Evolutionary conservation across 768 basidiomycete species (phyloP).

Genomic region (Agrocybe pediades): DNA sequence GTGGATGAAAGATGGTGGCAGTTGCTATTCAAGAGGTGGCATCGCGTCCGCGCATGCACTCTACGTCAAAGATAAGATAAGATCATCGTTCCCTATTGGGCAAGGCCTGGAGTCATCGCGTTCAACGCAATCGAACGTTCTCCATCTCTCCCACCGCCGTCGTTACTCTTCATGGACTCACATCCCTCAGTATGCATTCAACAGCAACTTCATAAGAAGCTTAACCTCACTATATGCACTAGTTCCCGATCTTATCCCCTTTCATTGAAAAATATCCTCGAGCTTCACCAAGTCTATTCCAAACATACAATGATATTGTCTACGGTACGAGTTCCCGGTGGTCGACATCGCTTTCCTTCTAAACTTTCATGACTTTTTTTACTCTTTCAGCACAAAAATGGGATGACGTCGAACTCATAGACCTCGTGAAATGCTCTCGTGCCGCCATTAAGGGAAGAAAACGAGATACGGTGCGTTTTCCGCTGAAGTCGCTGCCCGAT

Average conservation of each 20-base stretch:
- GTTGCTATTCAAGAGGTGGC: neutral
- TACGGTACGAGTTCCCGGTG: constrained; percentile 43
- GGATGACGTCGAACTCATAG: constrained; percentile 62
- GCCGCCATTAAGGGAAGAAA: constrained; percentile 62
- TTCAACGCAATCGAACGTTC: neutral
- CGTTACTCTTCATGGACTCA: constrained; percentile 20
- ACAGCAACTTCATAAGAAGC: neutral
- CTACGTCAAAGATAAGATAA: neutral
- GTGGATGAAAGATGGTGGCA: neutral
- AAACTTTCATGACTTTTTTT: neutral
- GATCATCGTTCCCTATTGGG: no score
- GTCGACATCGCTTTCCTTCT: neutral
- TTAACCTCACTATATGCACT: constrained; percentile 1
- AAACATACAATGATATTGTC: constrained; percentile 74
- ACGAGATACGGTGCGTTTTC: constrained; percentile 46
- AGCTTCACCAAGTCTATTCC: constrained; percentile 63
- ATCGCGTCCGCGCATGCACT: neutral
- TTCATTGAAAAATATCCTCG: constrained; percentile 63
- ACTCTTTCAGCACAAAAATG: constrained; percentile 67
- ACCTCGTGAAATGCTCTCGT: constrained; percentile 54
- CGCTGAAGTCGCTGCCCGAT: neutral
- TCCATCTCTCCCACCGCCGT: neutral
- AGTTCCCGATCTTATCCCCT: constrained; percentile 51
- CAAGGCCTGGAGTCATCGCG: no score
- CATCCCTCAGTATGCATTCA: constrained; percentile 28